These are phyloP conservation scores for Ilex paraguariensis DNA, from an alignment of 305 asterid species.

Conservation along the genomic window DNA sequence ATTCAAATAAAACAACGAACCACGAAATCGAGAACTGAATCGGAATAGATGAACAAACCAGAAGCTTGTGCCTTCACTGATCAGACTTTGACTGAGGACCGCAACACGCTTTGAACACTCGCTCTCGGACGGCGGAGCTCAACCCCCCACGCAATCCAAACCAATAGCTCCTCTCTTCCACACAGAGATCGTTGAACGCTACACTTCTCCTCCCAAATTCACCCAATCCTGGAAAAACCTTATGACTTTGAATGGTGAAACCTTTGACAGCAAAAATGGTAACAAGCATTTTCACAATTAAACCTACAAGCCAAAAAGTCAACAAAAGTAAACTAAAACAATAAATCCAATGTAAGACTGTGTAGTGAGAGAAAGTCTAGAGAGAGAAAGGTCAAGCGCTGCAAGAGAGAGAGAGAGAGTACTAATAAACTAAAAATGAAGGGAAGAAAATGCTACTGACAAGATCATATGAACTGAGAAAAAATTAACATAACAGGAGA, in stretches of 20 bases:
- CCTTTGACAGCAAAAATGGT: constrained; percentile 39
- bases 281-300: constrained; percentile 49
- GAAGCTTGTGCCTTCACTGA: constrained; percentile 57
- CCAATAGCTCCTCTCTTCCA: constrained; percentile 38
- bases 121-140: constrained; percentile 12
- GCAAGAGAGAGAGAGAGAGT: too few species aligned
- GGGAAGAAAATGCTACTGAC: too few species aligned
- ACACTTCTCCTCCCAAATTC: constrained; percentile 23
- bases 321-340: background rate
- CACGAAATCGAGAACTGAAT: background rate
- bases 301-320: too few species aligned
- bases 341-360: too few species aligned
- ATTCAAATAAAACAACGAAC: background rate
- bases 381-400: too few species aligned
- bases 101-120: constrained; percentile 10
- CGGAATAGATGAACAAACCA: constrained; percentile 26
- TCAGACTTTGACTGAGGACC: constrained; percentile 52
- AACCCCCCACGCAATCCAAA: constrained; percentile 48
- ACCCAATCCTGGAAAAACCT: constrained; percentile 24
- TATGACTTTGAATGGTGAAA: constrained; percentile 29
- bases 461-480: too few species aligned
- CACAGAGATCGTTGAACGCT: constrained; percentile 21
- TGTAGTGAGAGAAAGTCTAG: too few species aligned
- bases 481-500: too few species aligned
- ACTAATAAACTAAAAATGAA: too few species aligned